Base-by-base conservation (phyloP, 2,329 filamentous ascomycete genomes). In the Ophiostoma sp. region DNA sequence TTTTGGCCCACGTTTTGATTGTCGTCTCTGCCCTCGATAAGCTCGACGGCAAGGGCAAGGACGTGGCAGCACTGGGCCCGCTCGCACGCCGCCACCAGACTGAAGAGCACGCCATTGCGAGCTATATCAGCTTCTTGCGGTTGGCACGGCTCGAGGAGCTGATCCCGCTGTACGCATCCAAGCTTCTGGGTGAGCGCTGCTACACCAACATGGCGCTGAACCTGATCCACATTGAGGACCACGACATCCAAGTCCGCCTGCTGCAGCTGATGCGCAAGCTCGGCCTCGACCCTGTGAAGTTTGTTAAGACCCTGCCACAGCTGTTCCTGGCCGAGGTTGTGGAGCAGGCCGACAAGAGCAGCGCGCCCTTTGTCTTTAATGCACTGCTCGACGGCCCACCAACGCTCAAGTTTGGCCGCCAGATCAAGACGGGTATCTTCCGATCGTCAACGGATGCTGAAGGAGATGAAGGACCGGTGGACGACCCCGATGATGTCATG, bases 161-260 rank as follows among this genome's bases (percentile, higher is more conserved):
- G 60, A 90, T 97, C 70, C 94, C 95, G 0, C 82, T 96, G 0
- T 99, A 99, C 78, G 94, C 92, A 73, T 93, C 93, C 10, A 89
- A 92, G 75, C 83, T 99, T 15, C 84, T 87, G 11, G 81, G 83
- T 7, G 82, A 87, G 15, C 85, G 90, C 73, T 85, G 86, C 72
- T 89, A 93, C 74, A 85, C 88, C 69, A 89, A 90, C 20, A 84
- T 99, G 67, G 92, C 90, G 71, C 86, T 87, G 68, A 90, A 96
- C 70, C 81, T 97, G 70, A 89, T 93, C 67, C 87, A 91, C 65
- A 85, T 97, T 69, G 84, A 85, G 36, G 86, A 91, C 62, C 79
- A 83, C 8, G 82, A 86, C 8, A 87, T 90, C 72, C 89, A 93
- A 74, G 79, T 87, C 36, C 83, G 86, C 52, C 87, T 92, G 75